phyloP scores from a whole-genome alignment of 768 basidiomycete species.

The Suillus ampliporus region DNA sequence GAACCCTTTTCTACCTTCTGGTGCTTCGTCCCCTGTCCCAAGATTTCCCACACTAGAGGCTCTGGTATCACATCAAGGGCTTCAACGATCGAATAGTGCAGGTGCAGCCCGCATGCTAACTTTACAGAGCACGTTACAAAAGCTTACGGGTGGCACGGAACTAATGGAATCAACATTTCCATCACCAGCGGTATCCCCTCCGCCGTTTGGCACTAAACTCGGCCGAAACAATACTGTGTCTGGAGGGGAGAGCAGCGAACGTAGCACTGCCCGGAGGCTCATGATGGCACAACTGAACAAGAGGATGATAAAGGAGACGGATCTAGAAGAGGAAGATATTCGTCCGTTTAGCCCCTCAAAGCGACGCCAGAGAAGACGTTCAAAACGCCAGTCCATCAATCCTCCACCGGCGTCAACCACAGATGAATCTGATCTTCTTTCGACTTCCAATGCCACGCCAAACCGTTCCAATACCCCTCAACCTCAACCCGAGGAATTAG shows the following conservation, averaged over 20 bases:
- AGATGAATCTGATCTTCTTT: slow-evolving; percentile 50
- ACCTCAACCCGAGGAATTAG: slow-evolving; percentile 34
- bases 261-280: slow-evolving; percentile 70
- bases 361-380: slow-evolving; percentile 58
- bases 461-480: slow-evolving; percentile 57
- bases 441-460: slow-evolving; percentile 63
- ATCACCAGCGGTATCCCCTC: slow-evolving; percentile 53
- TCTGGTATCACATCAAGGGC: slow-evolving; percentile 60
- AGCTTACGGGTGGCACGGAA: slow-evolving; percentile 73
- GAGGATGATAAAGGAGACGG: slow-evolving; percentile 57
- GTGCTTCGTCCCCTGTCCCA: slow-evolving; percentile 69
- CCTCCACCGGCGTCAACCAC: slow-evolving; percentile 48
- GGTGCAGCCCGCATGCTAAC: slow-evolving; percentile 76
- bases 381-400: slow-evolving; percentile 43
- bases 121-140: slow-evolving; percentile 66
- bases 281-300: slow-evolving; percentile 70
- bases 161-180: slow-evolving; percentile 54
- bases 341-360: slow-evolving; percentile 51
- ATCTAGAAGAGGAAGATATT: slow-evolving; percentile 58
- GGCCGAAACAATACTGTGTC: slow-evolving; percentile 82
- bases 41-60: slow-evolving; percentile 79
- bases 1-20: slow-evolving; percentile 64
- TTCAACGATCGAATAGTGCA: slow-evolving; percentile 90
- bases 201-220: slow-evolving; percentile 53
- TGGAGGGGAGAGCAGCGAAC: slow-evolving; percentile 61